Percentiles rank a stretch among this genome's conserved stretches.
Evolutionary conservation across 202 grass and related monocot genomes (phyloP).

Genomic region (Dendrocalamus latiflorus): DNA sequence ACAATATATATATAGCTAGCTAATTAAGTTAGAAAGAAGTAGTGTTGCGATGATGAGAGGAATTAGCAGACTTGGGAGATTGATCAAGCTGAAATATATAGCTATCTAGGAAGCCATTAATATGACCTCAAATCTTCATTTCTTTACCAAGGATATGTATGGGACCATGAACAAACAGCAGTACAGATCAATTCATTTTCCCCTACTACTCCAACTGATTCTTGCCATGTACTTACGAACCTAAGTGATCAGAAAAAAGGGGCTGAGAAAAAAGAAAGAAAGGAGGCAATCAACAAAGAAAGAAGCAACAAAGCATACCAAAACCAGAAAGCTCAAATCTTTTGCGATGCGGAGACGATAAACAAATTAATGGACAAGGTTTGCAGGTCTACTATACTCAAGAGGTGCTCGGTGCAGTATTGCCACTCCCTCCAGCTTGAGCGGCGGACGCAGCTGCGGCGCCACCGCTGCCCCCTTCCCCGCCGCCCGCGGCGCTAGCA

Average conservation of each 20-base stretch:
- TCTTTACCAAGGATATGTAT: slow-evolving; percentile 18
- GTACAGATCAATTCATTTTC: slow-evolving; percentile 27
- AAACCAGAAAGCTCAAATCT: slow-evolving; percentile 39
- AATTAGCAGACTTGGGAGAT: neutral
- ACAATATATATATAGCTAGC: neutral
- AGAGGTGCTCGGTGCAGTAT: slow-evolving; percentile 19
- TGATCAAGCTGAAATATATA: slow-evolving; percentile 14
- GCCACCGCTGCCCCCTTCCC: slow-evolving; percentile 1
- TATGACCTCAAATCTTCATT: slow-evolving; percentile 31
- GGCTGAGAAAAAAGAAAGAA: slow-evolving; percentile 1
- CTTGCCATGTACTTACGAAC: neutral
- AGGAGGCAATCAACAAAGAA: slow-evolving; percentile 11
- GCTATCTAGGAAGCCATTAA: neutral
- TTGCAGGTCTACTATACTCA: slow-evolving; percentile 45
- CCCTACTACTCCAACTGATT: slow-evolving; percentile 14
- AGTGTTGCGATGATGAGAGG: neutral
- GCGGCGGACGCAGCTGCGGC: neutral
- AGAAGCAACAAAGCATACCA: slow-evolving; percentile 6
- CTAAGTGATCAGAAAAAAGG: neutral
- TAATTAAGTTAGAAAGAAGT: neutral
- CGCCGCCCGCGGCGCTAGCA: neutral
- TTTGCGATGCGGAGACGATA: slow-evolving; percentile 8
- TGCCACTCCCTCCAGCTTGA: slow-evolving; percentile 13
- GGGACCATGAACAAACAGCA: slow-evolving; percentile 28
- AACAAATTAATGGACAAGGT: slow-evolving; percentile 30